Base-by-base conservation (phyloP, 164 flowering plant species). In the Platanus orientalis region DNA sequence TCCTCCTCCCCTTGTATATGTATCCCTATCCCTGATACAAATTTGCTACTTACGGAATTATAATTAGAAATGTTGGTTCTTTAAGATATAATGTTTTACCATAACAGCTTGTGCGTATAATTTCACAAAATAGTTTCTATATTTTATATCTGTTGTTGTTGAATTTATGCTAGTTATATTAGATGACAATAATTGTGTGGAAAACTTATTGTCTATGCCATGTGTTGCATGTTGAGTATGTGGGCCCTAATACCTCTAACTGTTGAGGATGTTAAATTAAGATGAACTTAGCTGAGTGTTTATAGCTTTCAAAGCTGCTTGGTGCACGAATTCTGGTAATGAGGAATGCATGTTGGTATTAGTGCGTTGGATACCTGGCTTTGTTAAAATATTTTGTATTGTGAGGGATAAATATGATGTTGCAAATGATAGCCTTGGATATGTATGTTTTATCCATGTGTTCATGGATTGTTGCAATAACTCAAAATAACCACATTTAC, bases 221-320 rank as follows among this genome's bases (percentile, higher is more conserved):
- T 66, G 53, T 65, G 27, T 61, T 75, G 59, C 55, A 44, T 78
- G 68, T 58, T 57, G n/a, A 56, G 39, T 66, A 57, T 75, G 61
- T 77, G 75, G n/a, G 67, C 66, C 74, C 76, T 75, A 20, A 42
- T 52, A 44, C 64, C 34, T 24, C 51, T 65, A 47, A 72, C 28
- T 48, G 24, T 26, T 58, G 30, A 44, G 67, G 63, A 63, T 72
- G 50, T 76, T 57, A 67, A 60, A 69, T 73, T 67, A 69, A 60
- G 60, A 73, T 81, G 73, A 77, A 71, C 55, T 75, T 72, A 75
- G 73, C 78, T 81, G 65, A 83, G 77, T 76, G 68, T 80, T 84
- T 82, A 86, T 89, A 84, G 94, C 84, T 82, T 64, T 69, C 69
- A 74, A 70, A n/a, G 82, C 78, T 84, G 83, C 89, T 79, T 82